Percentiles rank a stretch among this genome's conserved stretches.
phyloP scores from a whole-genome alignment of 768 basidiomycete species.

The Chalciporus sphaerocephalus region DNA sequence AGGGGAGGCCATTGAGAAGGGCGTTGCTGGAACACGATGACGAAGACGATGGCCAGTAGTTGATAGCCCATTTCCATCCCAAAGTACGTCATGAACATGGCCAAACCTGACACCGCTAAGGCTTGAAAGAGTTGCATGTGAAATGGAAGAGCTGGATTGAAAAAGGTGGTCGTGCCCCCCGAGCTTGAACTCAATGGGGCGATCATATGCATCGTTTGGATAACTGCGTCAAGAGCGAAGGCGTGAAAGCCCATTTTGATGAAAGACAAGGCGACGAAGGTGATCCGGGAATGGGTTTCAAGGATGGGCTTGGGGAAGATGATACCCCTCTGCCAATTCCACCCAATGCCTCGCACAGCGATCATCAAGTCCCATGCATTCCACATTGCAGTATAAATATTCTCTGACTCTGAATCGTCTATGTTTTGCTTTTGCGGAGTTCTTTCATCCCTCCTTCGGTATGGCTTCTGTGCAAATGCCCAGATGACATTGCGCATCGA shows the following conservation, averaged over 20 bases:
- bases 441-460: constrained; percentile 11
- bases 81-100: constrained; percentile 43
- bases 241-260: constrained; percentile 3
- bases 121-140: constrained; percentile 37
- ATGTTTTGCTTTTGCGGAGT: background rate
- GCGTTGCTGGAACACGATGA: constrained; percentile 44
- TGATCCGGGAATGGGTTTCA: constrained; percentile 13
- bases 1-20: constrained; percentile 59
- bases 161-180: constrained; percentile 38
- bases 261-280: constrained; percentile 14
- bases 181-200: constrained; percentile 35
- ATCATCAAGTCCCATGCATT: constrained; percentile 23
- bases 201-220: constrained; percentile 22
- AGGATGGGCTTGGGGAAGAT: constrained; percentile 12
- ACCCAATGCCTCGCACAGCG: constrained; percentile 24
- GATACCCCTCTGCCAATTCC: constrained; percentile 21
- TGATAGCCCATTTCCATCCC: constrained; percentile 43
- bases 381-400: constrained; percentile 17
- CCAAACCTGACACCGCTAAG: constrained; percentile 38
- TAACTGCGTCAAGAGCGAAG: constrained; percentile 9
- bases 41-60: constrained; percentile 38
- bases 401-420: background rate
- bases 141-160: constrained; percentile 30
- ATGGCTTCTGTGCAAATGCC: constrained; percentile 17
- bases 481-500: constrained; percentile 16